Conservation (phyloP, 2,329 filamentous ascomycete genomes). For the Chaetomium sp. region DNA sequence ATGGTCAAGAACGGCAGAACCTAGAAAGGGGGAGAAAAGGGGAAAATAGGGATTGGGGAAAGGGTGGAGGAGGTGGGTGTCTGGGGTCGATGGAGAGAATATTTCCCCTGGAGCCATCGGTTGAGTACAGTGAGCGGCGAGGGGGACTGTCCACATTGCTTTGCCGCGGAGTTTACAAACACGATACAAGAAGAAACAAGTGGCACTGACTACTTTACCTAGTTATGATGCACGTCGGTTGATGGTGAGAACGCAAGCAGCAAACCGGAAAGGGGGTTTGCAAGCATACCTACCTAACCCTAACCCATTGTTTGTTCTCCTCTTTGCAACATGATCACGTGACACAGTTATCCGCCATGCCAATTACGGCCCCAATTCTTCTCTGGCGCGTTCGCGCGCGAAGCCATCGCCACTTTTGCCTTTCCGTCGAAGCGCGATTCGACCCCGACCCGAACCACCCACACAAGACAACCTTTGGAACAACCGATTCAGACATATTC, state of each 20-base stretch:
- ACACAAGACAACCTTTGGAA: background rate
- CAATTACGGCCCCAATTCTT: constrained; percentile 15
- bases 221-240: background rate
- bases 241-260: background rate
- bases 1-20: background rate
- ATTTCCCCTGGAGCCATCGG: background rate
- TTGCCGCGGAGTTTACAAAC: background rate
- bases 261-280: background rate
- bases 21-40: background rate
- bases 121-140: background rate
- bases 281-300: background rate
- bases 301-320: background rate
- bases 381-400: background rate
- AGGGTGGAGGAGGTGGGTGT: background rate
- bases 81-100: background rate
- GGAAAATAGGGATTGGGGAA: background rate
- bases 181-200: background rate
- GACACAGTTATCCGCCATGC: background rate
- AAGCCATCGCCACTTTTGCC: constrained; percentile 17
- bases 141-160: background rate
- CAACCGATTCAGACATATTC: background rate
- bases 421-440: background rate
- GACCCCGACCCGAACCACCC: background rate
- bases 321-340: background rate
- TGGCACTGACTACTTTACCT: no score